Evolutionary conservation across 2,329 filamentous ascomycete species (phyloP).

Genomic region (Metarhizium guizhouense): DNA sequence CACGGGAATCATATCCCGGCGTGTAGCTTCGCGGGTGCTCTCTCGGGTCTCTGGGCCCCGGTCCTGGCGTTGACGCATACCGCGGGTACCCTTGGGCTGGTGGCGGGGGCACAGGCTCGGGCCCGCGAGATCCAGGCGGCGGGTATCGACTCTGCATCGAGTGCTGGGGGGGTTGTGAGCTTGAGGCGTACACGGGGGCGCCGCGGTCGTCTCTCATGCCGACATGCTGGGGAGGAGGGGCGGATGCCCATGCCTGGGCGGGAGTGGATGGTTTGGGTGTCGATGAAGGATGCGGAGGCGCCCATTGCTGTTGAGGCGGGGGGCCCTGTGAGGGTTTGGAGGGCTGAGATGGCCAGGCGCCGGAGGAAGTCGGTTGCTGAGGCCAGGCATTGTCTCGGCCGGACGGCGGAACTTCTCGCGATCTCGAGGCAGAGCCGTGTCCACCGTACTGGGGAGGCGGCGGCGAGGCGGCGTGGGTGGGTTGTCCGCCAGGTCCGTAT

Average conservation of each 20-base stretch:
- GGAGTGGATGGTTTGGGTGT: slow-evolving; percentile 25
- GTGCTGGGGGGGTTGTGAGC: slow-evolving; percentile 24
- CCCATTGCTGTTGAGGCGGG: slow-evolving; percentile 24
- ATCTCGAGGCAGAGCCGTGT: slow-evolving; percentile 34
- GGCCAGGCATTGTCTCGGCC: slow-evolving; percentile 27
- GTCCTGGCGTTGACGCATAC: slow-evolving; percentile 34
- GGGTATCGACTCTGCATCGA: slow-evolving; percentile 28
- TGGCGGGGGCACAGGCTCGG: slow-evolving; percentile 31
- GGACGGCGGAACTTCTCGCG: slow-evolving; percentile 31
- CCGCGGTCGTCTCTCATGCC: slow-evolving; percentile 29
- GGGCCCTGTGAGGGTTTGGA: slow-evolving; percentile 24
- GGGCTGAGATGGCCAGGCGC: slow-evolving; percentile 21
- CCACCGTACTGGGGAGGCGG: slow-evolving; percentile 42
- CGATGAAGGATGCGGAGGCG: slow-evolving; percentile 19
- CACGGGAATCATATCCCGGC: slow-evolving; percentile 34
- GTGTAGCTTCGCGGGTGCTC: slow-evolving; percentile 38
- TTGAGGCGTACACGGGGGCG: slow-evolving; percentile 24
- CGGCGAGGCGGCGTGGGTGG: slow-evolving; percentile 38
- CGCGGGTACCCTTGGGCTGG: slow-evolving; percentile 31
- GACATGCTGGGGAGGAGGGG: slow-evolving; percentile 25
- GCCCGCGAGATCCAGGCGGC: slow-evolving; percentile 28
- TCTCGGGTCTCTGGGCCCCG: slow-evolving; percentile 31
- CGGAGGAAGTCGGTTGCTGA: slow-evolving; percentile 12
- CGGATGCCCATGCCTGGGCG: slow-evolving; percentile 22
- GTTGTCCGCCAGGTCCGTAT: slow-evolving; percentile 27